phyloP scores from a whole-genome alignment of 179 eudicot species.

The Heliamphora pulchella region DNA sequence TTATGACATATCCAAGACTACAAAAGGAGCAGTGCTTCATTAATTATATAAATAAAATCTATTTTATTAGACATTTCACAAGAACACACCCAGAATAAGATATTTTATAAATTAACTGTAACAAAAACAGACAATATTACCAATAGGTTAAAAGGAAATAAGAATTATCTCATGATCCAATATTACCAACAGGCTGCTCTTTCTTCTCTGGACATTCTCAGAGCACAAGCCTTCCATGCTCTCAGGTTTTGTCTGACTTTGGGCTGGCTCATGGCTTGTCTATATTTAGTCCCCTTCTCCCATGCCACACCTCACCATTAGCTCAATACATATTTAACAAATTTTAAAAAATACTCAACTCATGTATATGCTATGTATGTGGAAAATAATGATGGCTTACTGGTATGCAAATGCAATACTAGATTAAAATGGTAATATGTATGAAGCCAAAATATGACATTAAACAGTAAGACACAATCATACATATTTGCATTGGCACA shows the following conservation, averaged over 20 bases:
- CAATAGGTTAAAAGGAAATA: constrained; percentile 8
- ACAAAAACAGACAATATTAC: not conserved
- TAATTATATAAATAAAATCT: no score
- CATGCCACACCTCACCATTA: not conserved
- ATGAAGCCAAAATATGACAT: constrained; percentile 6
- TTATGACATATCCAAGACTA: not conserved
- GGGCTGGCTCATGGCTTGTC: not conserved
- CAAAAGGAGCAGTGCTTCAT: not conserved
- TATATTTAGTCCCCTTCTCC: not conserved
- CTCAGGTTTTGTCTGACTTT: not conserved
- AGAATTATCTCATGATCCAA: not conserved
- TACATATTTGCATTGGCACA: not conserved
- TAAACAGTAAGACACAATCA: not conserved
- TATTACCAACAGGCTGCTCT: not conserved
- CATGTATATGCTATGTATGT: not conserved
- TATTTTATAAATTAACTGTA: not conserved
- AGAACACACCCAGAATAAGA: not conserved
- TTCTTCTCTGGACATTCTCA: not conserved
- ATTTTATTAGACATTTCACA: not conserved
- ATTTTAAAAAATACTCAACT: not conserved
- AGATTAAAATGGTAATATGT: not conserved
- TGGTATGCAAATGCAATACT: not conserved
- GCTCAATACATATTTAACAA: not conserved
- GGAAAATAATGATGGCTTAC: not conserved
- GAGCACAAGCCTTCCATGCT: not conserved